Evolutionary conservation across 2,329 filamentous ascomycete genomes (phyloP), one percentile per base, ranked within the genome.

Genomic region (Didymella glomerata): DNA sequence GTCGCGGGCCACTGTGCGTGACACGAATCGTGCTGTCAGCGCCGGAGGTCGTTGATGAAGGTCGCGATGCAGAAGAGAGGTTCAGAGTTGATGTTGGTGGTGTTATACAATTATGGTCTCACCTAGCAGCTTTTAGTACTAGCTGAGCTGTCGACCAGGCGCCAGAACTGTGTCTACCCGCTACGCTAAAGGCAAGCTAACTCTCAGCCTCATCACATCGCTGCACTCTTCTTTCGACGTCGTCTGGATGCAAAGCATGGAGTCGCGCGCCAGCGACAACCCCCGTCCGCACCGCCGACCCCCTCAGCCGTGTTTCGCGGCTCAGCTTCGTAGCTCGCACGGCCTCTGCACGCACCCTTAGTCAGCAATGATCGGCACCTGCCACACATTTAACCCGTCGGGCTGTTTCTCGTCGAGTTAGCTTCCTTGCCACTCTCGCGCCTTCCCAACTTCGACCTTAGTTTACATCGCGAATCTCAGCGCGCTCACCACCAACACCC

Each of bases 371-470:
- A 60, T 66, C 59, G 53, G 57, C 57, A 42, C 52, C 44, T 60
- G 52, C 57, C 57, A 59, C 51, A 51, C 60, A 54, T 54, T 65
- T 61, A 64, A 50, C 34, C 51, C 47, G 41, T 59, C 56, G 56
- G 56, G 54, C 50, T 59, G 56, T 59, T 59, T 59, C 56, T 59
- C 56, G 56, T 58, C 56, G 40, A 50, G 46, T 59, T 59, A 59
- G 56, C 57, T 68, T 63, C 69, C 62, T 67, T 64, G 65, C 65
- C 71, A 67, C 69, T 67, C 58, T 63, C 60, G 63, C 66, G 68
- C 73, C 73, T 75, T 76, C 71, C 75, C 74, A 64, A 60, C 72
- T 75, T 70, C 54, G 71, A 73, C 68, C 57, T 68, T 76, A 76
- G 73, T 59, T 70, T 69, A 63, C 73, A 64, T 76, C 73, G 74